Percentiles rank a stretch among this genome's conserved stretches.
phyloP scores from a whole-genome alignment of 805 yeast species.

The Ogataea degrootiae region DNA sequence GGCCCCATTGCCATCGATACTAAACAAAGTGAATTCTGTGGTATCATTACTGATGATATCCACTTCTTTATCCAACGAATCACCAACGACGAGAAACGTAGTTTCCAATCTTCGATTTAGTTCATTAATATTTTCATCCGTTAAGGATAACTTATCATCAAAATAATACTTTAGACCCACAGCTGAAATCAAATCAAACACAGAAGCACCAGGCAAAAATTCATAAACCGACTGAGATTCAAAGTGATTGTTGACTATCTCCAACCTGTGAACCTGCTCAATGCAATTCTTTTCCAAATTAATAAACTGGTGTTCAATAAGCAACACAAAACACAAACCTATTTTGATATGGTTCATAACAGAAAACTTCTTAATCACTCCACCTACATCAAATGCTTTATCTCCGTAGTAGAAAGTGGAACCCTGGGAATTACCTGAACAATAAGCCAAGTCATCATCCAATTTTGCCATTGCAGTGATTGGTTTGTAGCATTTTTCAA shows the following conservation, averaged over 20 bases:
- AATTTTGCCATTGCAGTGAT: background rate
- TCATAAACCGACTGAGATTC: slow-evolving; percentile 2
- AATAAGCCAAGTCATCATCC: background rate
- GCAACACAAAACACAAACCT: slow-evolving; percentile 2
- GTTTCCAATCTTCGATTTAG: background rate
- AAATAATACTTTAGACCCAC: slow-evolving; percentile 1
- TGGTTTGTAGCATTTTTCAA: background rate
- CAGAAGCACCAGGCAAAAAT: slow-evolving; percentile 12
- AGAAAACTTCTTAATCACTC: background rate
- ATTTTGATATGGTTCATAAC: slow-evolving; percentile 2
- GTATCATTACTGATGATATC: slow-evolving; percentile 1
- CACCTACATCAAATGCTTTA: background rate
- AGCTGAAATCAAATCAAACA: slow-evolving; percentile 6
- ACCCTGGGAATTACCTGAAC: too few relatives aligned
- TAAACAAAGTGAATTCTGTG: slow-evolving; percentile 10
- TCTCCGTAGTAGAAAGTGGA: too few relatives aligned
- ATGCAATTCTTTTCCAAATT: slow-evolving; percentile 3
- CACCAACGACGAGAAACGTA: slow-evolving; percentile 11
- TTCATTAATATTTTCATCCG: slow-evolving; percentile 2
- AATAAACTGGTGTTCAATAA: slow-evolving; percentile 4
- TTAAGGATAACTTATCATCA: slow-evolving; percentile 5
- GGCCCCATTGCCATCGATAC: slow-evolving; percentile 4
- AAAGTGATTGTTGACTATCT: background rate
- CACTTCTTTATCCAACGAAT: slow-evolving; percentile 3
- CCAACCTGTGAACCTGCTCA: background rate